Base-by-base conservation (phyloP, 495 filamentous ascomycete species). In the Aspergillus affinis region DNA sequence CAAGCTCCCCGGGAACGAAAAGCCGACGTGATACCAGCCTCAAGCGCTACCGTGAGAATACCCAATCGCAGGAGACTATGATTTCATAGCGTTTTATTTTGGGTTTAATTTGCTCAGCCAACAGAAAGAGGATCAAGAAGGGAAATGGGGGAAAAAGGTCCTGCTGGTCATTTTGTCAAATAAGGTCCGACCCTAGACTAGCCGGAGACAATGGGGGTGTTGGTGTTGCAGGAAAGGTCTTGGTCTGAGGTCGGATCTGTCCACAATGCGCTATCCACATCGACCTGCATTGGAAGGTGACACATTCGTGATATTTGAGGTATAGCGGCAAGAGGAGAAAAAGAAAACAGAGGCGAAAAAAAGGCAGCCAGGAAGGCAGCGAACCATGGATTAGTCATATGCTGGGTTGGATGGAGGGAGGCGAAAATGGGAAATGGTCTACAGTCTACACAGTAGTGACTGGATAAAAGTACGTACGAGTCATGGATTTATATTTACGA, bases 11-110 rank as follows among this genome's bases (percentile, higher is more conserved):
- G 19, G 48, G 26, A 23, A 27, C 20, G 36, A 57, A 56, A 49
- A 18, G 54, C 41, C 41, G 54, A 27, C 19, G 44, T 57, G 55
- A 17, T 18, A 57, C 44, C 46, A 41, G 55, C 55, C 46, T 49
- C 55, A 27, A 6, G 21, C 55, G 46, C 46, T 57, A 18, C 45
- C 20, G 55, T 49, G 55, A 57, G 13, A 8, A 57, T 50, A 32
- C 47, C 44, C 46, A 57, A 32, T 20, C 32, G 29, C 32, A n/a
- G 8, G 6, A 2, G 30, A 26, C 7, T 2, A 48, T 19, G 17
- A 41, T 23, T 54, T 2, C 30, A 18, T 54, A 26, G 23, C 23
- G 13, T 19, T 15, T n/a, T 41, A 19, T 44, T n/a, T n/a, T n/a
- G n/a, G n/a, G n/a, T n/a, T n/a, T 21, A 20, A 18, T 54, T 44